Percentiles rank a stretch among this genome's conserved stretches.
phyloP scores from a whole-genome alignment of 768 basidiomycete species.

The Pisolithus albus region DNA sequence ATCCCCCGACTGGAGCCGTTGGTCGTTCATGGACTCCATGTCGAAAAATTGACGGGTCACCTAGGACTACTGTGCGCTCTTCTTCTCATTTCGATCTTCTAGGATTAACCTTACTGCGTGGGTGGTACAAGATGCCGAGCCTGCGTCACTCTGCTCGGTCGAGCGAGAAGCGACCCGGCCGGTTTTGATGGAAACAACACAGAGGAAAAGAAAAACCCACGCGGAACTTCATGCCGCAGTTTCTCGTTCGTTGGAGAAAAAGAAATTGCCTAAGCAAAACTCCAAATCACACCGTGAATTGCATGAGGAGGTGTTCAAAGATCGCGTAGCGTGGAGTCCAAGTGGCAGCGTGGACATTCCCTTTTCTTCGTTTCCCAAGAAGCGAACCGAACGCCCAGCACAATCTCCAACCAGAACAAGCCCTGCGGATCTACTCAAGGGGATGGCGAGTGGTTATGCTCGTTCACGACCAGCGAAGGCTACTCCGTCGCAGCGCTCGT shows the following conservation, averaged over 20 bases:
- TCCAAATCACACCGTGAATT: conserved; percentile 33
- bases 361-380: background rate
- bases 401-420: background rate
- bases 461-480: conserved; percentile 15
- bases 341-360: conserved; percentile 21
- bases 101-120: no score
- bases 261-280: conserved; percentile 3
- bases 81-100: background rate
- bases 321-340: conserved; percentile 23
- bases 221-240: conserved; percentile 13
- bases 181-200: background rate
- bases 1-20: conserved; percentile 11
- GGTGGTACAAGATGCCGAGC: no score
- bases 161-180: background rate
- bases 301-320: conserved; percentile 27
- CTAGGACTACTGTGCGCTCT: conserved; percentile 19
- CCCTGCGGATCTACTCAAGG: background rate
- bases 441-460: background rate
- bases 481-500: background rate
- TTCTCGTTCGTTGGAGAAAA: conserved; percentile 4
- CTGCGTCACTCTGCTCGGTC: no score
- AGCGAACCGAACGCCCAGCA: background rate
- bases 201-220: conserved; percentile 16
- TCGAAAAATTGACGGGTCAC: conserved; percentile 12
- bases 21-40: conserved; percentile 1